phyloP scores from a whole-genome alignment of 345 rosid genomes.

The Lepidium didymum region DNA sequence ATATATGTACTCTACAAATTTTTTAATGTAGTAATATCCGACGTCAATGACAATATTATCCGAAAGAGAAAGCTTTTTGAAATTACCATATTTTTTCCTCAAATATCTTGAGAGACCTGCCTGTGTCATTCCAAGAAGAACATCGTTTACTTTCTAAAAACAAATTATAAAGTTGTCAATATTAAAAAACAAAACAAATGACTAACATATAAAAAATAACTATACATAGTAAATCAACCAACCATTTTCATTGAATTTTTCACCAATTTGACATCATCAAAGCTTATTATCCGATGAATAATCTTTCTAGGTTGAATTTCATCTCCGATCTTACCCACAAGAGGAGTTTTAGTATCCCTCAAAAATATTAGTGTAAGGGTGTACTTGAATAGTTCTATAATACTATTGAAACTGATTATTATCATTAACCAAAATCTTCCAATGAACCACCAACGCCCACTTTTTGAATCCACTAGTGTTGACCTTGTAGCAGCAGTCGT shows the following conservation, averaged over 20 bases:
- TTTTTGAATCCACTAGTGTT: background rate
- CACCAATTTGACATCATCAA: constrained; percentile 51
- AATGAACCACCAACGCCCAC: constrained; percentile 24
- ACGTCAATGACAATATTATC: background rate
- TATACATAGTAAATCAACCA: background rate
- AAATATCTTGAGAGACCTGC: constrained; percentile 56
- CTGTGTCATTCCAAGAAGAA: constrained; percentile 51
- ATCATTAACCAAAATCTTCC: constrained; percentile 30
- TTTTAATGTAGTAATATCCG: no score
- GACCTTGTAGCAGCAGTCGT: constrained; percentile 29
- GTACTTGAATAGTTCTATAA: constrained; percentile 32
- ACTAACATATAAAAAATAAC: background rate
- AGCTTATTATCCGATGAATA: constrained; percentile 36
- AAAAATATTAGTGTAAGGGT: constrained; percentile 32
- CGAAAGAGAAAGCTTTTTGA: background rate
- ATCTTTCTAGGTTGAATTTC: background rate
- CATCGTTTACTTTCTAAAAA: constrained; percentile 64
- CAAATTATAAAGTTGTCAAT: background rate
- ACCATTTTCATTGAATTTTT: constrained; percentile 16
- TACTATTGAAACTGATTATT: constrained; percentile 34
- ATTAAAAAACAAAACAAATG: background rate
- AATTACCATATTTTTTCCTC: constrained; percentile 40
- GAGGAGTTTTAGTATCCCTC: constrained; percentile 41
- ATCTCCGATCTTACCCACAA: constrained; percentile 16
- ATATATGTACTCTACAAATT: no score